These are phyloP conservation scores for Citrus mangshanensis DNA, from an alignment of 345 rosid species.

Conservation along the genomic window DNA sequence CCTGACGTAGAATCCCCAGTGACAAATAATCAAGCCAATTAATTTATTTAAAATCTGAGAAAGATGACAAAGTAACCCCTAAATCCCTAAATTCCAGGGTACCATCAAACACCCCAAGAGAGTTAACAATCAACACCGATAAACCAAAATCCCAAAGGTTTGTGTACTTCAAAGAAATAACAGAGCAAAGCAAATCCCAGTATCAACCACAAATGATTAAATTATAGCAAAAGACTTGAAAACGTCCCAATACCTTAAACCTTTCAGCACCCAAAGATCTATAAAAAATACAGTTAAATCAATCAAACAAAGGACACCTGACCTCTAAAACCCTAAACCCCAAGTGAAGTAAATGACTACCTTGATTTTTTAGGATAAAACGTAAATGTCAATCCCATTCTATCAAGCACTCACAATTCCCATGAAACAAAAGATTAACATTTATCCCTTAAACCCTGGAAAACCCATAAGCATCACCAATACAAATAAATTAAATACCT, in stretches of 20 bases:
- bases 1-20: background rate
- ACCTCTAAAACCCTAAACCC: background rate
- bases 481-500: constrained; percentile 43
- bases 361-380: background rate
- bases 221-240: background rate
- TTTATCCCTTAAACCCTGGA: background rate
- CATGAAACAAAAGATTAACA: background rate
- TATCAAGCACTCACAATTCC: background rate
- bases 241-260: background rate
- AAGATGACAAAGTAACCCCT: background rate
- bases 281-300: background rate
- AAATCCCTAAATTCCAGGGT: background rate
- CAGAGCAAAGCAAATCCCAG: background rate
- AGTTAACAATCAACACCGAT: background rate
- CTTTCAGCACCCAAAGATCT: background rate
- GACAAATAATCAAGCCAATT: background rate
- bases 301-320: background rate
- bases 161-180: background rate
- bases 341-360: background rate
- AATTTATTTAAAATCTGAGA: background rate
- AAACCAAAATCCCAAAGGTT: no score
- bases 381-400: background rate
- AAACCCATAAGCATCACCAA: background rate
- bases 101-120: background rate
- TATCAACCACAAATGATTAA: background rate